A percentile compares a stretch with the other conserved stretches of the same genome.
These are phyloP conservation scores for Lactifluus rugatus DNA, from an alignment of 768 basidiomycete genomes.

Conservation along the genomic window DNA sequence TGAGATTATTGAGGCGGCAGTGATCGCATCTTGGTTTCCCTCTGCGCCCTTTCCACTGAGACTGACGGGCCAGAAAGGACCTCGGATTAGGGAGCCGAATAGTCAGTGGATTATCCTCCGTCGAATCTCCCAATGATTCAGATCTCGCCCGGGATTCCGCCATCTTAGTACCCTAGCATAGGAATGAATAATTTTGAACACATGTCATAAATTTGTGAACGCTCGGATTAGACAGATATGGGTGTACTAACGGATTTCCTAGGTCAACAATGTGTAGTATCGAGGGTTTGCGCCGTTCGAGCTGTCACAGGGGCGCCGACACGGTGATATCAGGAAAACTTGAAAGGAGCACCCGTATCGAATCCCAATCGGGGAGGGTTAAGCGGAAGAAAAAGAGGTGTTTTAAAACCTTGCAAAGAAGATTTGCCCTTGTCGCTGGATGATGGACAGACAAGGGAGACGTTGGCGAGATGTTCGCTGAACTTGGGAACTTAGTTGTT, in stretches of 20 bases:
- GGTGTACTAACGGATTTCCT: slow-evolving; percentile 4
- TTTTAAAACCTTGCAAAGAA: neutral
- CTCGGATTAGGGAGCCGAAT: slow-evolving; percentile 61
- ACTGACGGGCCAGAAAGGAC: slow-evolving; percentile 58
- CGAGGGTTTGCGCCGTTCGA: slow-evolving; percentile 4
- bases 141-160: slow-evolving; percentile 23
- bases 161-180: slow-evolving; percentile 4
- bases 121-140: slow-evolving; percentile 27
- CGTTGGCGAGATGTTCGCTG: slow-evolving; percentile 18
- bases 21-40: slow-evolving; percentile 70
- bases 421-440: slow-evolving; percentile 8
- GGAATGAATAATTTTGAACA: neutral
- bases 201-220: neutral
- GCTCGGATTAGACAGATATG: neutral
- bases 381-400: neutral
- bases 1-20: slow-evolving; percentile 61
- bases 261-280: neutral
- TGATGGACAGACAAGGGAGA: slow-evolving; percentile 13
- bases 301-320: neutral
- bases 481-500: slow-evolving; percentile 23
- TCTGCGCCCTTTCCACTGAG: slow-evolving; percentile 65
- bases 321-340: slow-evolving; percentile 6
- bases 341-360: neutral
- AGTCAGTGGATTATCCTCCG: slow-evolving; percentile 35
- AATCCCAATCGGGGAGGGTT: slow-evolving; percentile 13